Base-by-base conservation (phyloP, 306 rosid species). In the Abrus precatorius region DNA sequence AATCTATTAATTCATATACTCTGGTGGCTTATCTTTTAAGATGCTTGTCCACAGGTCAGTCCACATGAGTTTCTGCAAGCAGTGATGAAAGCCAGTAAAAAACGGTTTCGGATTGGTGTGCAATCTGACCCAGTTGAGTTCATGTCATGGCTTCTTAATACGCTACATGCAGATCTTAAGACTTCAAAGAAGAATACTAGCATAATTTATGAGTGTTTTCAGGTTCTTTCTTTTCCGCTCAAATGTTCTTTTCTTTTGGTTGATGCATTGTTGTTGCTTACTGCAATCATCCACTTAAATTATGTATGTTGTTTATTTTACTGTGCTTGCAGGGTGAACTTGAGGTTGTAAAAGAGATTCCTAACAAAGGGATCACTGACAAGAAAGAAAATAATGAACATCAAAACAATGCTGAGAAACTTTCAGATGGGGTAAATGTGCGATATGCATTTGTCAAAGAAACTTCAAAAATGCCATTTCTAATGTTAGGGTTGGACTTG, bases 71-170 rank as follows among this genome's bases (percentile, higher is more conserved):
- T 95, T 86, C 90, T 95, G 47, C 99, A 95, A 84, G 99, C 99
- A 43, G 98, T 95, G 78, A 95, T 95, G 99, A 93, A 93, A 90
- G 92, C 99, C 69, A 95, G 99, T 85, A 93, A 93, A 76, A 95
- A 95, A 82, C 74, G 93, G 49, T 95, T 95, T 80, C 85, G 97
- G 72, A 93, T 95, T 61, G 99, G 99, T 50, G 89, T 76, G 0
- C 99, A 93, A 71, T 95, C 98, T 74, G 99, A 95, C 53, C 99
- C 99, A 7, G 99, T 95, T 48, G 99, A 93, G 84, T 95, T 95
- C 67, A 93, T 95, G 85, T 93, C 99, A 9, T 95, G 98, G 99
- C 93, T 95, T 83, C 98, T 95, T 67, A 95, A 95, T 74, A 95
- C 92, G 4, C 90, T 95, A 64, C 99, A 95, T 81, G 75, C 84